These are phyloP conservation scores for Poa annua DNA, from an alignment of 176 grass and related monocot species.

Conservation along the genomic window DNA sequence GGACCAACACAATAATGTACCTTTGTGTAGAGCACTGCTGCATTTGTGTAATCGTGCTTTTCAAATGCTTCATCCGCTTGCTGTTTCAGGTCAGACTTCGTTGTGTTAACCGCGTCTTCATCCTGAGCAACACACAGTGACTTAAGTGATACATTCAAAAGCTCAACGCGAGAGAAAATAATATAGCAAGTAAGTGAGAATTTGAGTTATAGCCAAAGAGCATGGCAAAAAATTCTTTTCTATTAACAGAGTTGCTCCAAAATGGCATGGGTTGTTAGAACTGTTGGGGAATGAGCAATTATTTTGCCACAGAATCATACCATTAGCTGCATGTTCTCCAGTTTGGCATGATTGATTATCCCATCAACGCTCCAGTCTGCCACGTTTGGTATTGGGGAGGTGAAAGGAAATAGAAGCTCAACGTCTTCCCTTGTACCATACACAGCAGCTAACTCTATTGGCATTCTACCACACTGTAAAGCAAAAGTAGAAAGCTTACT, in stretches of 20 bases:
- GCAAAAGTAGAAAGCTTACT: conserved; percentile 5
- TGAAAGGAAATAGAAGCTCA: conserved; percentile 54
- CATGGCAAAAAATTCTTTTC: neutral
- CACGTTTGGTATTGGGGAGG: neutral
- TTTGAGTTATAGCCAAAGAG: neutral
- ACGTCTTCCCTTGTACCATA: conserved; percentile 42
- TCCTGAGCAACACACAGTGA: conserved; percentile 27
- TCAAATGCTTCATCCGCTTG: conserved; percentile 42
- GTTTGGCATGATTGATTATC: conserved; percentile 11
- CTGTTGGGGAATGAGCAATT: neutral
- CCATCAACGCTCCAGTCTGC: conserved; percentile 22
- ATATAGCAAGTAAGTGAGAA: neutral
- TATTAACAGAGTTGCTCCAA: neutral
- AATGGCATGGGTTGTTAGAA: neutral
- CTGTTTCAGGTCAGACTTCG: conserved; percentile 42
- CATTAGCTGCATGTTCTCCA: conserved; percentile 28
- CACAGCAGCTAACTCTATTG: conserved; percentile 58
- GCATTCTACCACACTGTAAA: conserved; percentile 45
- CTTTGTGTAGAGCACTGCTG: conserved; percentile 25
- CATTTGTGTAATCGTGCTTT: conserved; percentile 48
- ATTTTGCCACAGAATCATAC: conserved; percentile 25
- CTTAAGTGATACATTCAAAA: neutral
- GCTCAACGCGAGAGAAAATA: neutral
- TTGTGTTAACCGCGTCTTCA: conserved; percentile 22
- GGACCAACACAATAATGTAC: neutral